Evolutionary conservation across 345 rosid genomes (phyloP).

Genomic region (Gynandropsis gynandra): DNA sequence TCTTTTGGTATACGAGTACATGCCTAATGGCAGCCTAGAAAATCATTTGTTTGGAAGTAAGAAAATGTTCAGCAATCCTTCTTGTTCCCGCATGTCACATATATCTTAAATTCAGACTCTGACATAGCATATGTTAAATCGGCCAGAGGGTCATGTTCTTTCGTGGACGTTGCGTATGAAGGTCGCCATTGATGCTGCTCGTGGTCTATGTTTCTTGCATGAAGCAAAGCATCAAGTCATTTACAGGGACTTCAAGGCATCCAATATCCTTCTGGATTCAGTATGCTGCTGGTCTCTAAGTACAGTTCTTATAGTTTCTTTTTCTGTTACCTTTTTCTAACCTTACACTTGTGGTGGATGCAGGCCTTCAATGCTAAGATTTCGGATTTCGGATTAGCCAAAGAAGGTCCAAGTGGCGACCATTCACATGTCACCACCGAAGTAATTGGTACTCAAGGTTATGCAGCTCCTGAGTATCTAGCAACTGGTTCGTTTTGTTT

Average conservation of each 20-base stretch:
- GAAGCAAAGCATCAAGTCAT: conserved; percentile 61
- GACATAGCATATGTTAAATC: not conserved
- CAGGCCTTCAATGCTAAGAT: conserved; percentile 73
- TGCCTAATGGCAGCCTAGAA: conserved; percentile 76
- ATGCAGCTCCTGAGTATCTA: conserved; percentile 90
- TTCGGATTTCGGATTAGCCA: conserved; percentile 93
- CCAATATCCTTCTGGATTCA: conserved; percentile 70
- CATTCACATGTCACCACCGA: conserved; percentile 85
- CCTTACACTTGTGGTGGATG: not conserved
- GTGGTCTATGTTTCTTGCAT: conserved; percentile 67
- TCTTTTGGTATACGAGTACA: conserved; percentile 74
- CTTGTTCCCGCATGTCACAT: not conserved
- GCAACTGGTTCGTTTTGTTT: conserved; percentile 52
- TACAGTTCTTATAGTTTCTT: not conserved
- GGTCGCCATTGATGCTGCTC: conserved; percentile 67
- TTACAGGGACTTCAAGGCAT: conserved; percentile 76
- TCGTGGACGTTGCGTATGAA: conserved; percentile 63
- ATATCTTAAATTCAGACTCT: not conserved
- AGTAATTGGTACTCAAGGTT: conserved; percentile 83
- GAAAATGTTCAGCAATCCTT: conserved; percentile 7
- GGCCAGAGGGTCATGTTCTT: conserved; percentile 29
- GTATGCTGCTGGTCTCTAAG: conserved; percentile 28
- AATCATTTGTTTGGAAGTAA: conserved; percentile 68
- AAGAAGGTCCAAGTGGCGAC: conserved; percentile 88
- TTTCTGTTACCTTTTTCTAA: not conserved